Base-by-base conservation (phyloP, 768 basidiomycete genomes). In the Naematelia aurantialba region DNA sequence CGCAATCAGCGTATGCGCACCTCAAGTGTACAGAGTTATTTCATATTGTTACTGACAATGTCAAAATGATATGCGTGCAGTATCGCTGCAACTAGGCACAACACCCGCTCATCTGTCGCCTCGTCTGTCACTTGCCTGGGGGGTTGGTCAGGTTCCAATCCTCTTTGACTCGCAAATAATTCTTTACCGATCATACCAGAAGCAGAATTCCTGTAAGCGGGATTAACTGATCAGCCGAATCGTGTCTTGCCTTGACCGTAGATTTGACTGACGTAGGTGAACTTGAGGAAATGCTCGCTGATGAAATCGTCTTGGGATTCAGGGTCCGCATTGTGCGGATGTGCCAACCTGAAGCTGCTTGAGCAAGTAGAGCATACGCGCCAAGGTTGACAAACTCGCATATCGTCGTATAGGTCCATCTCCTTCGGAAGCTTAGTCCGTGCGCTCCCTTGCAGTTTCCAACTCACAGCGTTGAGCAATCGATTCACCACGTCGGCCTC, bases 181-280 rank as follows among this genome's bases (percentile, higher is more conserved):
- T 21, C 25, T 53, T 31, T 24, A 55, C 59, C 59, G 26, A 17
- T 60, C 59, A 34, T 42, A 52, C 59, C 59, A 60, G 52, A 60
- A 60, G 24, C 59, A 55, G 17, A 50, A 60, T 27, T 60, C 53
- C 59, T 60, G 47, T 5, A 22, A 14, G 1, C 24, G 30, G 45
- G 21, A 31, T 26, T 25, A 19, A 3, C 17, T 49, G 21, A 31
- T 26, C 29, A 19, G 4, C 17, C 12, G 19, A 26, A 3, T n/a
- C 2, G n/a, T n/a, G n/a, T 1, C 5, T 17, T 30, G 21, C 17
- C 21, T 10, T 5, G 1, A 17, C 10, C 5, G 17, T 26, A 22
- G 5, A 21, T 3, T 10, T 34, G 25, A 42, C 46, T 49, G 21
- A 60, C 59, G 22, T 21, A 60, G 5, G 50, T 27, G 4, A 46